Conservation (phyloP, 163 green algal species). For the Scenedesmus sp. region DNA sequence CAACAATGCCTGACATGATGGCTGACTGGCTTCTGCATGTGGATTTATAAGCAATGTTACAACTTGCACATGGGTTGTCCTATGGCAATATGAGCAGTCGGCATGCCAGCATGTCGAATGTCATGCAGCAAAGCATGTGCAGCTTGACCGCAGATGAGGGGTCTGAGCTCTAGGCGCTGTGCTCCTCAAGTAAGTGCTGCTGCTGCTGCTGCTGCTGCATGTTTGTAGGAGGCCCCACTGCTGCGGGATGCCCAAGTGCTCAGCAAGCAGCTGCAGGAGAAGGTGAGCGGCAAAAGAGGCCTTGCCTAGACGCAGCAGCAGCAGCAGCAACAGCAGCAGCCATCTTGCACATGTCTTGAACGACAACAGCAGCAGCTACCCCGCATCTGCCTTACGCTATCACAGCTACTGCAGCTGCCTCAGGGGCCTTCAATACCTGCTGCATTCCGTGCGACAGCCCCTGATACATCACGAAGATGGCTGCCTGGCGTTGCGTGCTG, state of each 20-base stretch:
- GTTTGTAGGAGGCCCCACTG: not conserved
- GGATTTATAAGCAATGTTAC: too few relatives aligned
- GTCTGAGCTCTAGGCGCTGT: not conserved
- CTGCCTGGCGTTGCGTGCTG: too few relatives aligned
- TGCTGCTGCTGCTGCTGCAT: not conserved
- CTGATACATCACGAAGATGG: too few relatives aligned
- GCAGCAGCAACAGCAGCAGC: not conserved
- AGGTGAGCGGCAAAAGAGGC: not conserved
- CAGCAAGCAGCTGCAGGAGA: not conserved
- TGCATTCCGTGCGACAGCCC: too few relatives aligned
- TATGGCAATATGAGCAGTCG: too few relatives aligned
- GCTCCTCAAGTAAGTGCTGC: not conserved
- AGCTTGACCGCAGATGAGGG: not conserved
- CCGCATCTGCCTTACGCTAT: too few relatives aligned
- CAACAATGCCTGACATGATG: not conserved
- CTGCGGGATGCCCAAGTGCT: not conserved
- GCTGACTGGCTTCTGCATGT: not conserved
- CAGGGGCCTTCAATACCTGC: too few relatives aligned
- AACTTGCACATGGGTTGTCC: too few relatives aligned
- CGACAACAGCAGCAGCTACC: too few relatives aligned
- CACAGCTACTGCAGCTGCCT: too few relatives aligned
- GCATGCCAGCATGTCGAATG: too few relatives aligned
- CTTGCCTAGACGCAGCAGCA: not conserved
- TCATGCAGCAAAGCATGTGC: not conserved
- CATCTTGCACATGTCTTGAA: not conserved